Base-by-base conservation (phyloP, 305 asterid genomes). In the Rubia peregrina region DNA sequence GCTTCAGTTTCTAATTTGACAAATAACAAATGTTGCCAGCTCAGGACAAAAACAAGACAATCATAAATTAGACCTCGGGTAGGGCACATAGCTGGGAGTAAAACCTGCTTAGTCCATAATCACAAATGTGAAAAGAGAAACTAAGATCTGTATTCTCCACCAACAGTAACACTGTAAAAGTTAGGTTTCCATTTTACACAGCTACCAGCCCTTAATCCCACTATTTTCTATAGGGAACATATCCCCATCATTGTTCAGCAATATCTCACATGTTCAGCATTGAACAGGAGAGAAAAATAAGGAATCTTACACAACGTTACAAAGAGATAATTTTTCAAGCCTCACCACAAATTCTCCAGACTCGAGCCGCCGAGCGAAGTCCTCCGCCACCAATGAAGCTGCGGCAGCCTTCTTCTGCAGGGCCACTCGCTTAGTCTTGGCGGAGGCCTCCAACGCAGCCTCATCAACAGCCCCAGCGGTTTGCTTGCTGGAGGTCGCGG, bases 371-470 rank as follows among this genome's bases (percentile, higher is more conserved):
- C 91, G 79, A 13, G 84, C 98, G 60, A 77, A 83, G 83, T 89
- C 92, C 92, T 95, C 99, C 43, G 94, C 96, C 77, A 77, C 93
- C 78, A 83, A 26, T 13, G 97, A 94, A 5, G 95, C 89, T 16
- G 90, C 96, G n/a, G 92, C 95, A n/a, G 94, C 96, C 77, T 86
- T 88, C 82, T 90, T 95, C 95, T 89, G 96, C 90, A 95, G 80
- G 71, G 87, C 96, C 43, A 64, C 81, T 75, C 97, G 87, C 87
- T 91, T 91, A 56, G 82, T 87, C 88, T 82, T 89, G 17, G 95
- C 94, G 19, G 90, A 86, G 22, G 86, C 88, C 62, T 69, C 83
- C 78, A 77, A 59, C 9, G 86, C 88, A 48, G 75, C 76, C 65
- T 71, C 79, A 79, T 79, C 88, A 71, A 70, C 88, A 59, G 69